Conservation (phyloP, 371 early-diverging fungal genomes). For the Smittium mucronatum region DNA sequence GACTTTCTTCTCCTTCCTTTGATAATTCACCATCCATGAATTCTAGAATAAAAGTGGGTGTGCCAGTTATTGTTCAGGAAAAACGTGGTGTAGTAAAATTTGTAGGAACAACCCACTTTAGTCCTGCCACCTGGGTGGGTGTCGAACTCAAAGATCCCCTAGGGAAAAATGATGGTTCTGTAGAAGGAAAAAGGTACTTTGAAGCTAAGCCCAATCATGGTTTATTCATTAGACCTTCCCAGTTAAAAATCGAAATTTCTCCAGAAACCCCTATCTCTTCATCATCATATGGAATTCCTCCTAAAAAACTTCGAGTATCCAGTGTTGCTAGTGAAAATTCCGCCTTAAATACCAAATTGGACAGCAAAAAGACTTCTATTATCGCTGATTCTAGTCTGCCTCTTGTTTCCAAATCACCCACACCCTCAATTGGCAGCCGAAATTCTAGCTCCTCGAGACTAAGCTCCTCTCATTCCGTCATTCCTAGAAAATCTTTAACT, state of each 20-base stretch:
- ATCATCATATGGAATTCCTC: background rate
- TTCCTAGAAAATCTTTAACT: background rate
- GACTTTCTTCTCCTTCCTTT: background rate
- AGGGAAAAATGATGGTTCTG: slow-evolving; percentile 72
- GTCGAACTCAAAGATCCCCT: slow-evolving; percentile 54
- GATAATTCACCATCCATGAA: background rate
- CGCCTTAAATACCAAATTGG: background rate
- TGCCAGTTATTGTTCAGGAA: slow-evolving; percentile 41
- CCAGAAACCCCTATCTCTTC: background rate
- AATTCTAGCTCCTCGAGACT: background rate
- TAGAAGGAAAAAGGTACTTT: slow-evolving; percentile 55
- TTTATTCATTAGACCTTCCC: slow-evolving; percentile 55
- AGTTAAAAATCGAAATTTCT: slow-evolving; percentile 30
- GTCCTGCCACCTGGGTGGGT: slow-evolving; percentile 62
- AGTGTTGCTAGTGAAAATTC: background rate
- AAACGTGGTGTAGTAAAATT: slow-evolving; percentile 55
- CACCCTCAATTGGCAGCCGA: background rate
- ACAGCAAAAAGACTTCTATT: background rate
- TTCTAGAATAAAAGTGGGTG: slow-evolving; percentile 14
- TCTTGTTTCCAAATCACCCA: background rate
- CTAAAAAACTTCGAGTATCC: background rate
- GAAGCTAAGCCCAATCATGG: slow-evolving; percentile 51
- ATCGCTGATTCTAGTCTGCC: background rate
- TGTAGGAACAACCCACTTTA: slow-evolving; percentile 50
- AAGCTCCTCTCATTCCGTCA: background rate